A percentile compares a stretch with the other conserved stretches of the same genome.
These are phyloP conservation scores for Trypanosoma caninum DNA, from an alignment of 208 protist genomes.

Conservation along the genomic window DNA sequence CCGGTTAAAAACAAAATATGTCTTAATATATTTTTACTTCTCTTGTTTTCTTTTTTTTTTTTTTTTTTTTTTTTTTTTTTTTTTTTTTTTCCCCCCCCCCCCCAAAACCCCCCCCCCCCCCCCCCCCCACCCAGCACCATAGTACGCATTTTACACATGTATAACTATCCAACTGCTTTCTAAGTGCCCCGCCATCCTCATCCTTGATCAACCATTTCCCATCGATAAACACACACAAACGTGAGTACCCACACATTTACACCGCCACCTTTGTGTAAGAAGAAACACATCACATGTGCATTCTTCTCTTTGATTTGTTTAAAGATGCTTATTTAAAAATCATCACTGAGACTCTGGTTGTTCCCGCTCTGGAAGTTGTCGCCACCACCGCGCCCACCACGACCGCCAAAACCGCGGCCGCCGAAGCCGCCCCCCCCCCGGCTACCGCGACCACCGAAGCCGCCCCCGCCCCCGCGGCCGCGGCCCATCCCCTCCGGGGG, in stretches of 20 bases:
- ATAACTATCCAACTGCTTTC: no score
- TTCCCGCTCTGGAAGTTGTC: conserved; percentile 38
- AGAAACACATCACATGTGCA: background rate
- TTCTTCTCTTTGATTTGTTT: conserved; percentile 2
- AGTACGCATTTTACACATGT: no score
- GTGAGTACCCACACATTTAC: no score
- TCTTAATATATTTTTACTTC: no score
- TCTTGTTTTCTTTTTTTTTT: background rate
- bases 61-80: conserved; percentile 9
- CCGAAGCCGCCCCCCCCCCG: conserved; percentile 10
- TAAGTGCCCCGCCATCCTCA: no score
- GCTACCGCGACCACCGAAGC: conserved; percentile 29
- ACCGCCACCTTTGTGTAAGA: no score
- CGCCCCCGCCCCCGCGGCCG: conserved; percentile 35
- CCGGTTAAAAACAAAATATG: no score
- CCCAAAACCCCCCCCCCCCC: background rate
- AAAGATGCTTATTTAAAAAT: conserved; percentile 50
- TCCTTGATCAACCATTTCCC: no score
- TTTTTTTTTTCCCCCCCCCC: conserved; percentile 11
- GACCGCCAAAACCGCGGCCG: conserved; percentile 1
- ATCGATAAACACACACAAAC: no score
- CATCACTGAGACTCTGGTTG: conserved; percentile 75
- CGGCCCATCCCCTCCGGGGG: conserved; percentile 51
- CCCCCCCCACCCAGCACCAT: background rate
- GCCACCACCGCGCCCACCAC: conserved; percentile 10